A percentile compares a stretch with the other conserved stretches of the same genome.
Conservation (phyloP, 768 basidiomycete genomes). For the Calocybe indica region DNA sequence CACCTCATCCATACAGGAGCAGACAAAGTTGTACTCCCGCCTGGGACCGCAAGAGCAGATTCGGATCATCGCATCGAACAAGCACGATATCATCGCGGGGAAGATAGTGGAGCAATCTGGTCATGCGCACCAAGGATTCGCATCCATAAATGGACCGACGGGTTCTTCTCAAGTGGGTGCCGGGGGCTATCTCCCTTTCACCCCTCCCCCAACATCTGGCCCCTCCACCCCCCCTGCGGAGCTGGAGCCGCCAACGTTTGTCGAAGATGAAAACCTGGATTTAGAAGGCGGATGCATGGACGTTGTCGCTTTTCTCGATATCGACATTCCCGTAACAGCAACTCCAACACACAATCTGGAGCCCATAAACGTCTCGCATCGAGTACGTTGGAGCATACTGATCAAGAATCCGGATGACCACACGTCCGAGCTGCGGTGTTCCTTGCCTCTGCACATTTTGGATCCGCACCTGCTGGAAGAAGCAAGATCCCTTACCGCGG, state of each 20-base stretch:
- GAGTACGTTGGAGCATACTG: slow-evolving; percentile 73
- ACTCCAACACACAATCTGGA: slow-evolving; percentile 73
- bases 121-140: slow-evolving; percentile 13
- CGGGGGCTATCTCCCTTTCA: too few species aligned
- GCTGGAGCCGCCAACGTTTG: not conserved
- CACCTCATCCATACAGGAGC: slow-evolving; percentile 68
- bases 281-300: slow-evolving; percentile 22
- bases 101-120: slow-evolving; percentile 28
- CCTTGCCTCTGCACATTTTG: slow-evolving; percentile 82
- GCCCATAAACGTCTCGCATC: slow-evolving; percentile 72
- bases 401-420: slow-evolving; percentile 89
- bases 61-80: slow-evolving; percentile 52
- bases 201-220: too few species aligned
- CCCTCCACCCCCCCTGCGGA: too few species aligned
- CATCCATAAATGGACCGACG: not conserved
- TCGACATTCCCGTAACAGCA: slow-evolving; percentile 52
- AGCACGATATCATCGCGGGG: slow-evolving; percentile 66
- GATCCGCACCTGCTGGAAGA: slow-evolving; percentile 70
- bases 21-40: slow-evolving; percentile 54
- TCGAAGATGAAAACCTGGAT: not conserved
- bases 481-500: slow-evolving; percentile 64
- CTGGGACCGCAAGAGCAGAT: slow-evolving; percentile 54
- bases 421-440: slow-evolving; percentile 91
- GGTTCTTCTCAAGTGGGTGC: too few species aligned
- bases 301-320: slow-evolving; percentile 51